Evolutionary conservation across 177 flowering plant species (phyloP), one percentile per base, ranked within the genome.

Genomic region (Vitis hybrid): DNA sequence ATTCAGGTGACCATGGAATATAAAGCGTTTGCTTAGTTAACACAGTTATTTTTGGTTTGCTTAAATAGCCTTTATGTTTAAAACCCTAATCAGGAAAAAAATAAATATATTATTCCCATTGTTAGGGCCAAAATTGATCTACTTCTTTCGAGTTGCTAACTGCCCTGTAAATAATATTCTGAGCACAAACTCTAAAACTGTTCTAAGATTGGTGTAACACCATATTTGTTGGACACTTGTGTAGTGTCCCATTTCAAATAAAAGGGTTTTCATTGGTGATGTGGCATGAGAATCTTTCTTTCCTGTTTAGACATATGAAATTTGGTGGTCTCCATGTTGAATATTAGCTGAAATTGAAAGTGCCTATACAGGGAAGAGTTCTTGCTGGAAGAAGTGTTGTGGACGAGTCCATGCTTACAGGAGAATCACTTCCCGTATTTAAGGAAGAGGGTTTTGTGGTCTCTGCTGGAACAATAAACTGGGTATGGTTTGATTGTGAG

Each of bases 331-430:
- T 10, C 51, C 45, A 48, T 58, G 14, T 51, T 65, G n/a, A 49
- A 29, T 12, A 12, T 60, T 39, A 33, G 64, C 70, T 75, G 60
- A 80, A 62, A 60, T n/a, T 18, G 57, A 50, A 45, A 60, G 66
- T 79, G 31, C 69, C 33, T 75, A n/a, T 29, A 57, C 85, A 92
- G 98, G 98, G 98, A 20, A 89, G 56, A 78, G 97, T 94, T 72
- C 75, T 92, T 76, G 90, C 95, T 18, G 97, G 98, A 60, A 86
- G 91, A 87, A 92, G 98, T 84, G 90, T 91, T 60, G 97, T 92
- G 70, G 98, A 94, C 73, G 98, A 94, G 79, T 94, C 98, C 80
- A 94, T 94, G 98, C 97, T 94, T 55, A 89, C 97, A 5, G 98
- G 98, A 62, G 98, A 94, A 81, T 94, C 97, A 62, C 94, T 94